Evolutionary conservation across 2,329 filamentous ascomycete genomes (phyloP).

Genomic region (Cercospora brassicicola): DNA sequence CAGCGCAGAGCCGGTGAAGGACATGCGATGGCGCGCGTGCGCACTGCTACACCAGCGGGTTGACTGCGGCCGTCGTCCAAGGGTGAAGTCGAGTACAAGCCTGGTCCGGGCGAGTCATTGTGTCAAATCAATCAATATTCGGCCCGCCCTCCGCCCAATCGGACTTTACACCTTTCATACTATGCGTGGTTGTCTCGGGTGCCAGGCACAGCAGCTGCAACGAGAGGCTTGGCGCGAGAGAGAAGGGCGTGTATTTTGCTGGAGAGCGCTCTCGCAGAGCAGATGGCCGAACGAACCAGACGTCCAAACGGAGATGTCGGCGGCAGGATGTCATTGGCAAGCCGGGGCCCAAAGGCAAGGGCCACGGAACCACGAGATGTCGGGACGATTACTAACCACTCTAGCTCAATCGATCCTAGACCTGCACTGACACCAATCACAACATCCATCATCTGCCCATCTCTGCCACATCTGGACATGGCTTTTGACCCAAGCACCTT

Average conservation of each 20-base stretch:
- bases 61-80: background rate
- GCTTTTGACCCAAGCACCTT: background rate
- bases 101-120: conserved; percentile 4
- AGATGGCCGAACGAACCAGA: background rate
- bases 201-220: background rate
- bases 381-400: background rate
- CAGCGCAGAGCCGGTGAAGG: background rate
- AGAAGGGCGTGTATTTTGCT: background rate
- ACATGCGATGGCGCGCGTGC: background rate
- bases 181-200: background rate
- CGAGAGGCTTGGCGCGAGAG: background rate
- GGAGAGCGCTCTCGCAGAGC: background rate
- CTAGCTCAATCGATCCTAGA: background rate
- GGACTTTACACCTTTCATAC: background rate
- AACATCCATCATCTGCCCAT: background rate
- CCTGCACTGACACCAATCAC: background rate
- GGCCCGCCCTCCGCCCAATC: background rate
- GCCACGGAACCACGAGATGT: background rate
- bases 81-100: background rate
- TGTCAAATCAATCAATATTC: background rate
- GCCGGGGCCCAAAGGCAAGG: background rate
- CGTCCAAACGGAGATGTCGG: background rate
- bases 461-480: background rate
- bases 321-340: background rate
- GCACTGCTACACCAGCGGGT: background rate